Conservation (phyloP, 768 basidiomycete genomes). For the Phylloporus sp. region DNA sequence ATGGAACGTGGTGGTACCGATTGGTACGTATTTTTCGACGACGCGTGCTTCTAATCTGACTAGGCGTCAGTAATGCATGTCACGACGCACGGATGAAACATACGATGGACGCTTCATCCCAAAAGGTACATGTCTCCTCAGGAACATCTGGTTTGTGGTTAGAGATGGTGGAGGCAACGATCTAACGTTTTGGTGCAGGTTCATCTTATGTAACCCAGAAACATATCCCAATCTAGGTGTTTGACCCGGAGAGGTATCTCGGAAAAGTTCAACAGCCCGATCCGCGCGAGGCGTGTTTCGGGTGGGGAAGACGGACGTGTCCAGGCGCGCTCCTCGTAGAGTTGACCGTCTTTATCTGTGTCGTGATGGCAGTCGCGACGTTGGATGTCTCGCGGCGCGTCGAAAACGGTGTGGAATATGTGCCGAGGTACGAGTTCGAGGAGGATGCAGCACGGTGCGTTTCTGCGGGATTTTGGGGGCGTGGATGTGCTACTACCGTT, state of each 20-base stretch:
- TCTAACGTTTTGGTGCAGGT: background rate
- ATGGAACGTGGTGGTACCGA: background rate
- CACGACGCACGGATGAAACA: slow-evolving; percentile 11
- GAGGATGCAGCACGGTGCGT: background rate
- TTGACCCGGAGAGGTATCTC: slow-evolving; percentile 10
- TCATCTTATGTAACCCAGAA: background rate
- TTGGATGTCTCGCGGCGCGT: slow-evolving; percentile 5
- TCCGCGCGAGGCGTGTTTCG: slow-evolving; percentile 10
- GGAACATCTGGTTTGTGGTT: slow-evolving; percentile 9
- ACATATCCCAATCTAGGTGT: slow-evolving; percentile 5
- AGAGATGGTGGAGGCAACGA: background rate
- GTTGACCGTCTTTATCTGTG: slow-evolving; percentile 5
- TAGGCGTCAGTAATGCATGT: background rate
- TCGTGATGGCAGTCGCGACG: slow-evolving; percentile 5
- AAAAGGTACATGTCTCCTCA: slow-evolving; percentile 7
- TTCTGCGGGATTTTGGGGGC: too few species aligned
- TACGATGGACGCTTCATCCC: slow-evolving; percentile 21
- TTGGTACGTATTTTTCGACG: background rate
- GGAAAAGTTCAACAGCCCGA: slow-evolving; percentile 2
- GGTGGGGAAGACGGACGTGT: slow-evolving; percentile 10
- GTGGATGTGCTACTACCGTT: background rate
- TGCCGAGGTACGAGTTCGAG: slow-evolving; percentile 1
- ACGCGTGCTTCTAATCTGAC: background rate
- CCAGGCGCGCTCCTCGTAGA: slow-evolving; percentile 4
- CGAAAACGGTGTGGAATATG: background rate